phyloP scores from a whole-genome alignment of 768 basidiomycete species.

The Trametes sanguinea region DNA sequence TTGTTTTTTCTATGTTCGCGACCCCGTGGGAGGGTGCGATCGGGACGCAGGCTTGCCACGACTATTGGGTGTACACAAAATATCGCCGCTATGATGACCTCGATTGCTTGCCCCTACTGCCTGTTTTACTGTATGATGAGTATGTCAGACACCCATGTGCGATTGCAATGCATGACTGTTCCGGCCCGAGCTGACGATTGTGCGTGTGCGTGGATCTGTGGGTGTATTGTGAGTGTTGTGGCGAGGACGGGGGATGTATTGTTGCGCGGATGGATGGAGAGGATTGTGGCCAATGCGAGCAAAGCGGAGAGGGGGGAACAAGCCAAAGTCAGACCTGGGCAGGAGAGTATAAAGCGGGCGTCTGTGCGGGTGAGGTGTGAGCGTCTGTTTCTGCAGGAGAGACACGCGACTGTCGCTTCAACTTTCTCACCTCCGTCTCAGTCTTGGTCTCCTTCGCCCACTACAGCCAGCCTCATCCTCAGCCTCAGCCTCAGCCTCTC shows the following conservation, averaged over 20 bases:
- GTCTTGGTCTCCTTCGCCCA: slow-evolving; percentile 4
- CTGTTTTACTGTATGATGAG: slow-evolving; percentile 31
- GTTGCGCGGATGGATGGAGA: not conserved
- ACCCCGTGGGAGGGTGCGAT: slow-evolving; percentile 22
- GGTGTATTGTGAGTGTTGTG: not conserved
- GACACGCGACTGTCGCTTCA: not conserved
- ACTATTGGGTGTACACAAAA: slow-evolving; percentile 23
- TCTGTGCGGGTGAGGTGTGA: not conserved
- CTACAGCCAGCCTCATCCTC: not conserved
- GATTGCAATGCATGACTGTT: slow-evolving; percentile 27
- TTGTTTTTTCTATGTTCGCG: not conserved
- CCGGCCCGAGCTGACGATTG: slow-evolving; percentile 8
- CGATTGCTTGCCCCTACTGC: not conserved
- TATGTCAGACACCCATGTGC: slow-evolving; percentile 30
- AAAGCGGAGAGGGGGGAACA: no score
- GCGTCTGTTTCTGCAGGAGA: not conserved
- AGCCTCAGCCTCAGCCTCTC: slow-evolving; percentile 1
- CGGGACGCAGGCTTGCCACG: slow-evolving; percentile 17
- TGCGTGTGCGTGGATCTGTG: not conserved
- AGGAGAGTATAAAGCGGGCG: no score
- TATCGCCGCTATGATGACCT: slow-evolving; percentile 27
- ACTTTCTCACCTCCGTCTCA: slow-evolving; percentile 5
- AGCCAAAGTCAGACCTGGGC: no score
- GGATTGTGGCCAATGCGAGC: no score
- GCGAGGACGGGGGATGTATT: not conserved